Evolutionary conservation across 768 basidiomycete species (phyloP).

Genomic region (Suillus luteus): DNA sequence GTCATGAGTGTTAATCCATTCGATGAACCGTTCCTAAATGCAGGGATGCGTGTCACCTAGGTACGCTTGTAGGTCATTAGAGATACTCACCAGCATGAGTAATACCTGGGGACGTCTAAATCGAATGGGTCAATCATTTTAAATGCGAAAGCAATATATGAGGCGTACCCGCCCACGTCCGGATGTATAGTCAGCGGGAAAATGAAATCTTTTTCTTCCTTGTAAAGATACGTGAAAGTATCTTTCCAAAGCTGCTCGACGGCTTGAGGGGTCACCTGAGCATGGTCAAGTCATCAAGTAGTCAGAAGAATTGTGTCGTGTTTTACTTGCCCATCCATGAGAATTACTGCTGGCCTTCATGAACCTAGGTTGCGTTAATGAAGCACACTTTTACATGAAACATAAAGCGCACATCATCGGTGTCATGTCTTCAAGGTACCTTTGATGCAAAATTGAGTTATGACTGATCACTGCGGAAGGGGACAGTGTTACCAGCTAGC

Average conservation of each 20-base stretch:
- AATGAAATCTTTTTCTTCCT: conserved; percentile 60
- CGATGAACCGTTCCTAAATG: conserved; percentile 65
- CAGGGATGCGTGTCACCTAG: background rate
- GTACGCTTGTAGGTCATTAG: background rate
- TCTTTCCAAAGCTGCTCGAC: conserved; percentile 75
- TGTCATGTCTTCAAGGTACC: conserved; percentile 70
- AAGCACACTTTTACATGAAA: background rate
- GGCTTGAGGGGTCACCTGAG: conserved; percentile 56
- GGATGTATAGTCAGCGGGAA: conserved; percentile 77
- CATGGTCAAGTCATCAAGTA: background rate
- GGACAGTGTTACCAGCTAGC: conserved; percentile 55
- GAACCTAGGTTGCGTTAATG: conserved; percentile 46
- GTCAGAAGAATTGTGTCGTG: background rate
- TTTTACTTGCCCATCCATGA: conserved; percentile 57
- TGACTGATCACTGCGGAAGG: background rate
- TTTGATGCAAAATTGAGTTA: conserved; percentile 17
- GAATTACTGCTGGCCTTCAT: conserved; percentile 63
- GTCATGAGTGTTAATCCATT: conserved; percentile 71
- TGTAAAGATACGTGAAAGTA: conserved; percentile 64
- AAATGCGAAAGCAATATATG: conserved; percentile 10
- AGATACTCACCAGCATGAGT: conserved; percentile 58
- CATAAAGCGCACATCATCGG: conserved; percentile 57
- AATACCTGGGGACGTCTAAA: conserved; percentile 62
- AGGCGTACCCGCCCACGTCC: conserved; percentile 62
- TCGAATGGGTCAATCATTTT: conserved; percentile 2